Percentiles rank a stretch among this genome's conserved stretches.
Conservation (phyloP, 345 rosid species). For the Psidium guajava region DNA sequence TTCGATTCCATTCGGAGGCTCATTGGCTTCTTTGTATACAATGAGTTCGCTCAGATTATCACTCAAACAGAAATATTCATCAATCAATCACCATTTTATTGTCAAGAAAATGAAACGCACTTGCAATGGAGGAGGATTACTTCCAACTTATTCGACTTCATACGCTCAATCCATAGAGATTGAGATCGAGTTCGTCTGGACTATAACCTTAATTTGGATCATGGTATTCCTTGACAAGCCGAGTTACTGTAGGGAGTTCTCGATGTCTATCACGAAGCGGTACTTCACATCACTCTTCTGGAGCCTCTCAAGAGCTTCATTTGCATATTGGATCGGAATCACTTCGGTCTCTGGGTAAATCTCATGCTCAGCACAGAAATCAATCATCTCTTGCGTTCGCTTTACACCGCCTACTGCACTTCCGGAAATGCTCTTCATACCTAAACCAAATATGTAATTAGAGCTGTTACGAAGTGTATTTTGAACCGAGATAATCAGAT, state of each 20-base stretch:
- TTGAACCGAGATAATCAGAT: neutral
- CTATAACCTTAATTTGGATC: neutral
- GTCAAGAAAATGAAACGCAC: neutral
- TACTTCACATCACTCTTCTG: slow-evolving; percentile 19
- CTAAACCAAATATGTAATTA: neutral
- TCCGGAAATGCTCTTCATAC: slow-evolving; percentile 12
- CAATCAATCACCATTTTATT: neutral
- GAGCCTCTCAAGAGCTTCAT: slow-evolving; percentile 26
- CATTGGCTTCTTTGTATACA: neutral
- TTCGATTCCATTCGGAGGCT: neutral
- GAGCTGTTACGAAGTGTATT: neutral
- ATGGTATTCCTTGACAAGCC: neutral
- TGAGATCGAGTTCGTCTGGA: neutral
- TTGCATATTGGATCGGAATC: slow-evolving; percentile 16
- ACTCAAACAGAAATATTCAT: neutral
- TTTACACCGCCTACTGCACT: slow-evolving; percentile 16
- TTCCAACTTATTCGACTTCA: no score
- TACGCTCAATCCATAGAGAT: no score
- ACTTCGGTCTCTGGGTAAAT: slow-evolving; percentile 19
- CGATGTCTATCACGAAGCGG: slow-evolving; percentile 20
- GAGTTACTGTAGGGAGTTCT: slow-evolving; percentile 13
- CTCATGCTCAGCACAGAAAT: slow-evolving; percentile 20
- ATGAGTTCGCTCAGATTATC: neutral
- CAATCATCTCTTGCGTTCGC: slow-evolving; percentile 24
- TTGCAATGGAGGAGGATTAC: neutral